A percentile compares a stretch with the other conserved stretches of the same genome.
Conservation (phyloP, 1,284 basidiomycete species). For the Vanrija pseudolonga region DNA sequence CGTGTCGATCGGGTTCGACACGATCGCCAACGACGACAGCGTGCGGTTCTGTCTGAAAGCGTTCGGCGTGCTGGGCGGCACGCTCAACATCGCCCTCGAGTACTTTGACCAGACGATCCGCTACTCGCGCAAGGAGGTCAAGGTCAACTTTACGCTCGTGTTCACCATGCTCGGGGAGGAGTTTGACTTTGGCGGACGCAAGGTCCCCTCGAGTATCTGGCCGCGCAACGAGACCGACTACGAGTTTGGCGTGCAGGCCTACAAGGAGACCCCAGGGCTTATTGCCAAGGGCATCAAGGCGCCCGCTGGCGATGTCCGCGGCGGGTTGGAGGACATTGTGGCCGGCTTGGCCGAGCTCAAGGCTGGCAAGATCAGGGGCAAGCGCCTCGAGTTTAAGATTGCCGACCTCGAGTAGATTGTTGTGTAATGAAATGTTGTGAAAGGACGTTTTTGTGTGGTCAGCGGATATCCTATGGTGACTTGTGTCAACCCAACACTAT, state of each 20-base stretch:
- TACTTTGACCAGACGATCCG: conserved; percentile 15
- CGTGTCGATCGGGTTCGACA: conserved; percentile 31
- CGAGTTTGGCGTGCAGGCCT: conserved; percentile 24
- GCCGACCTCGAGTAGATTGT: too few relatives aligned
- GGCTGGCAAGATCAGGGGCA: conserved; percentile 15
- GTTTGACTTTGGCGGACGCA: conserved; percentile 30
- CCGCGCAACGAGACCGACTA: conserved; percentile 22
- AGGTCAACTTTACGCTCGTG: conserved; percentile 11
- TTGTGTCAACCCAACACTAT: too few relatives aligned
- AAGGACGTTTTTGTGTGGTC: too few relatives aligned
- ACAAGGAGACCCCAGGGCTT: conserved; percentile 21
- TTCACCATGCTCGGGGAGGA: conserved; percentile 30
- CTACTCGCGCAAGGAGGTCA: conserved; percentile 19
- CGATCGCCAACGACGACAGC: conserved; percentile 30
- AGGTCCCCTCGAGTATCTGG: conserved; percentile 6
- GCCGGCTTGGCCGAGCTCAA: conserved; percentile 26
- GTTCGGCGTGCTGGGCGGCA: conserved; percentile 24
- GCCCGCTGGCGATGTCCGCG: conserved; percentile 26
- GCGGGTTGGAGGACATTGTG: conserved; percentile 29
- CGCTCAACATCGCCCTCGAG: conserved; percentile 25
- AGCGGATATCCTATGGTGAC: too few relatives aligned
- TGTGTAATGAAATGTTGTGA: too few relatives aligned
- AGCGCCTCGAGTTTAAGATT: conserved; percentile 14
- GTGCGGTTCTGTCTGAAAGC: conserved; percentile 25
- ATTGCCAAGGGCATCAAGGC: conserved; percentile 27